Conservation (phyloP, 2,329 filamentous ascomycete genomes). For the Fonsecaea multimorphosa region DNA sequence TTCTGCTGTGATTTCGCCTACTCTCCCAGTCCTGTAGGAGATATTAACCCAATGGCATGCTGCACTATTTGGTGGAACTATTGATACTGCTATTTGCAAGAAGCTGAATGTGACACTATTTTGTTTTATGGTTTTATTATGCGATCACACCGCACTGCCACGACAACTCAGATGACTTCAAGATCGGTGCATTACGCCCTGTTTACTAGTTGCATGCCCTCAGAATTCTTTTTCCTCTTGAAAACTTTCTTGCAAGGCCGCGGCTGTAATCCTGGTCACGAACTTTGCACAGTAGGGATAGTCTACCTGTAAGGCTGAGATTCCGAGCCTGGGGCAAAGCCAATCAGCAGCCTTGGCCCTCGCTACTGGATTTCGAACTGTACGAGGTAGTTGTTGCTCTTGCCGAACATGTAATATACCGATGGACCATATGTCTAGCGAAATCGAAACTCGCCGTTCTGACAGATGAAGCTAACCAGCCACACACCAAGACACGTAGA, state of each 20-base stretch:
- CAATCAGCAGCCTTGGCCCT: not conserved
- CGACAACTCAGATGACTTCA: not conserved
- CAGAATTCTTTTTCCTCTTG: too few relatives aligned
- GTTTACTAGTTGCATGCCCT: too few relatives aligned
- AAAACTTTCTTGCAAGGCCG: not conserved
- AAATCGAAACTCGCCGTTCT: not conserved
- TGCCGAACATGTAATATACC: not conserved
- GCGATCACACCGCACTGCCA: not conserved
- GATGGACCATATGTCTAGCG: not conserved
- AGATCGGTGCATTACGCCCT: not conserved
- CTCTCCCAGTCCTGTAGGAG: slow-evolving; percentile 48
- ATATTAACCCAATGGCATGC: slow-evolving; percentile 46
- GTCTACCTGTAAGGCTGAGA: not conserved
- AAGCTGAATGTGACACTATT: not conserved
- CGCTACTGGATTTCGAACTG: not conserved
- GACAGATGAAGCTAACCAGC: too few relatives aligned
- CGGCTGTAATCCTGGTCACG: not conserved
- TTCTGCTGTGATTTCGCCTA: slow-evolving; percentile 47
- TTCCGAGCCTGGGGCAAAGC: not conserved
- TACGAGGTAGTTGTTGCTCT: not conserved
- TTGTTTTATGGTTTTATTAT: not conserved
- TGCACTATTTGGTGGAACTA: not conserved
- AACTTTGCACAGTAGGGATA: not conserved
- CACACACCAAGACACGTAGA: too few relatives aligned
- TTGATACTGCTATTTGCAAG: not conserved